Base-by-base conservation (phyloP, 768 basidiomycete genomes). In the Sutorius australiensis region DNA sequence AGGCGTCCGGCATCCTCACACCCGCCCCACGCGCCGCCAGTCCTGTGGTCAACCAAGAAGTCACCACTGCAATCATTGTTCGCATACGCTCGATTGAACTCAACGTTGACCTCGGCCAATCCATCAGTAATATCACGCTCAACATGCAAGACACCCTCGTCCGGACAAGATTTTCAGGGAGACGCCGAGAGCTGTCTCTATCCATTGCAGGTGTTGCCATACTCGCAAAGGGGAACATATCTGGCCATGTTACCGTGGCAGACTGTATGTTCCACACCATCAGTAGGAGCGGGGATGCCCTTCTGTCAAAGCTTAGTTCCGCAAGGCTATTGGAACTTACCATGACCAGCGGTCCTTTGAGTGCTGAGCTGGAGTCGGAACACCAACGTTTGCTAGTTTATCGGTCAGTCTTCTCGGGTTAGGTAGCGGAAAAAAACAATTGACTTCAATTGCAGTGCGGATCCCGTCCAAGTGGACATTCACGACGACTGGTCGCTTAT, bases 51-150 rank as follows among this genome's bases (percentile, higher is more conserved):
- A 71, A 69, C 45, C 76, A 76, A 58, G 76, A 75, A 10, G 73
- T 92, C 46, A 81, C 76, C 3, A 89, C 84, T 7, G 71, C 78
- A 2, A 66, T 91, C 24, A 73, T 94, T 13, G 61, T 93, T 49
- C 84, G 88, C 32, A 75, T 94, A 43, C 82, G 91, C 19, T 79
- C 78, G 44, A 81, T 94, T 49, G 79, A 80, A 31, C 73, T 97
- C 36, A 82, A 85, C 44, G 80, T 89, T 6, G 90, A 97, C 64
- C 80, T 98, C 27, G 92, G 92, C 8, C 88, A 90, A 62, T 88
- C 89, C 1, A 94, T 98, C 59, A 86, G 86, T 51, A 77, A 76
- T 28, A 73, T 89, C 44, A 80, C 79, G 28, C 73, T 97, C 27
- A 77, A 84, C 53, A 72, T 95, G 49, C 72, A 76, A 21, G 76